Conservation (phyloP, 2,329 filamentous ascomycete genomes). For the Diaporthe aspalathi region DNA sequence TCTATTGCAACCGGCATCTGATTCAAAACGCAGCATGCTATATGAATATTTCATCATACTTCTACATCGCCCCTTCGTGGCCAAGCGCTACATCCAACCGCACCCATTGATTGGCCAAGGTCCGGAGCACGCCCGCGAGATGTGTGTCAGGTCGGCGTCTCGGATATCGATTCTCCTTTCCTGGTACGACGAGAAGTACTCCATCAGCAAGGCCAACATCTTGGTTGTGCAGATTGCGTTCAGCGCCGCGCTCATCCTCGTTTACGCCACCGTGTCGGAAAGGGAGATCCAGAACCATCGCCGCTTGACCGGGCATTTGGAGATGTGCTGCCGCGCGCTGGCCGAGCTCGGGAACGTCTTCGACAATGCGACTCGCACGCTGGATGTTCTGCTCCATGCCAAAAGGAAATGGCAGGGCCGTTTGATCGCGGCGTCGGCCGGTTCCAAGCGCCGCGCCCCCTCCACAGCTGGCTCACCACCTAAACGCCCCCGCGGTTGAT, state of each 20-base stretch:
- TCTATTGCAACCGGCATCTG: neutral
- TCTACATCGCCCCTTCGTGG: constrained; percentile 1
- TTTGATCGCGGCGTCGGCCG: neutral
- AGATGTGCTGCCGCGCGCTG: constrained; percentile 39
- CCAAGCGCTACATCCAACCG: constrained; percentile 3
- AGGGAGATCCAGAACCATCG: constrained; percentile 32
- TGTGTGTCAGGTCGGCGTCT: constrained; percentile 11
- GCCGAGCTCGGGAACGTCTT: constrained; percentile 38
- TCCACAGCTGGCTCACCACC: neutral
- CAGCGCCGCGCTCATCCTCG: constrained; percentile 39
- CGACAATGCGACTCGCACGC: neutral
- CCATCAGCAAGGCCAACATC: constrained; percentile 39
- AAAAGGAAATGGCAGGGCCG: constrained; percentile 16
- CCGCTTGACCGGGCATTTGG: constrained; percentile 35
- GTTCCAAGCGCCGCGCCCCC: neutral
- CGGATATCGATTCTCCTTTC: neutral
- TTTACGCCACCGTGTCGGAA: constrained; percentile 38
- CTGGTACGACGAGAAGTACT: constrained; percentile 37
- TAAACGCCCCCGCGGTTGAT: neutral
- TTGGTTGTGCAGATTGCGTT: constrained; percentile 40
- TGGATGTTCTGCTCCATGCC: neutral
- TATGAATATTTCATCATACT: constrained; percentile 10
- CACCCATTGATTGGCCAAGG: neutral
- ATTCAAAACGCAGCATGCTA: neutral
- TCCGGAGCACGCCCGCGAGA: neutral